Evolutionary conservation across 306 rosid genomes (phyloP).

Genomic region (Prunus kanzakura): DNA sequence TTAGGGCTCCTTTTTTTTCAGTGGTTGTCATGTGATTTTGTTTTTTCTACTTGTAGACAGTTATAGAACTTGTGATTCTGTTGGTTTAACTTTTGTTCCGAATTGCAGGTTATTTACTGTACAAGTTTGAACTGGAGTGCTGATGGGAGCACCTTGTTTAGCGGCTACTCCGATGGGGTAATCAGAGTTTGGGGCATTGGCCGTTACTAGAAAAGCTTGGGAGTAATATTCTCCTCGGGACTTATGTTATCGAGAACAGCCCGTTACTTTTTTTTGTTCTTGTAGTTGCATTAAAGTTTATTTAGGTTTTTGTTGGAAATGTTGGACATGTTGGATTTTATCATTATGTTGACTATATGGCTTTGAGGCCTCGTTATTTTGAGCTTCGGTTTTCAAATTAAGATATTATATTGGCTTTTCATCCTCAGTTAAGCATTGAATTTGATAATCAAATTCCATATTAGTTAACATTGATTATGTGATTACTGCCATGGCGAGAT

Average conservation of each 20-base stretch:
- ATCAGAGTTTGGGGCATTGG: slow-evolving; percentile 96
- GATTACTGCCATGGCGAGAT: not conserved
- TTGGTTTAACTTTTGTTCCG: not conserved
- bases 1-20: not conserved
- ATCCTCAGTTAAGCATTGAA: not conserved
- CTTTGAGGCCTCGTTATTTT: slow-evolving; percentile 47
- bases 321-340: slow-evolving; percentile 32
- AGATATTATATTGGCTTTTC: slow-evolving; percentile 19
- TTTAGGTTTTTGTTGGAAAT: slow-evolving; percentile 37
- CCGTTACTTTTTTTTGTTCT: slow-evolving; percentile 27
- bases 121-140: slow-evolving; percentile 92
- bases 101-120: slow-evolving; percentile 69
- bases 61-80: not conserved
- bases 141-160: slow-evolving; percentile 95
- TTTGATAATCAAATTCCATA: not conserved
- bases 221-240: slow-evolving; percentile 8
- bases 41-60: not conserved
- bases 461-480: not conserved
- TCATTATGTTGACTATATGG: slow-evolving; percentile 38
- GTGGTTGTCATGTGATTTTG: not conserved
- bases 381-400: slow-evolving; percentile 14
- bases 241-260: slow-evolving; percentile 33
- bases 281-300: slow-evolving; percentile 29
- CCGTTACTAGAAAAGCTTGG: slow-evolving; percentile 39
- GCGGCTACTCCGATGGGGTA: slow-evolving; percentile 94